Evolutionary conservation across 2,329 filamentous ascomycete species (phyloP).

Genomic region (Ascochyta clinopodiicola): DNA sequence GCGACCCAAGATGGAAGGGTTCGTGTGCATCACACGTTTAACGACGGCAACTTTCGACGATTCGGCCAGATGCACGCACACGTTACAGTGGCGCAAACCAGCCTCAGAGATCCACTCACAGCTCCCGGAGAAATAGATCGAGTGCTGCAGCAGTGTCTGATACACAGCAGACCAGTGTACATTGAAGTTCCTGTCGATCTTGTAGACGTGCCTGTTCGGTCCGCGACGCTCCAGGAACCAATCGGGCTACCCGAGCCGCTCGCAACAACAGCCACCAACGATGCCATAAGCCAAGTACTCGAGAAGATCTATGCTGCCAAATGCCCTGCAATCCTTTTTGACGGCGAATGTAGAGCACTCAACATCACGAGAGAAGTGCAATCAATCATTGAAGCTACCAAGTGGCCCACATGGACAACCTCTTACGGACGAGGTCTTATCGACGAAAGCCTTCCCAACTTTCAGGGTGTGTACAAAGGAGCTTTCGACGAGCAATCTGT

Average conservation of each 20-base stretch:
- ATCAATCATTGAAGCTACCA: constrained; percentile 52
- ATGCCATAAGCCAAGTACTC: constrained; percentile 47
- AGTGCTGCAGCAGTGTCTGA: constrained; percentile 57
- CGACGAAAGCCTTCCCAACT: constrained; percentile 56
- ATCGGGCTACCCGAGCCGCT: constrained; percentile 1
- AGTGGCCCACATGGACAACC: constrained; percentile 57
- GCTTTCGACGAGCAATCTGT: constrained; percentile 46
- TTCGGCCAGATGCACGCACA: constrained; percentile 59
- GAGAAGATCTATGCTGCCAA: constrained; percentile 54
- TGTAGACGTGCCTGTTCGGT: constrained; percentile 49
- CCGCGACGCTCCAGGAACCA: constrained; percentile 36
- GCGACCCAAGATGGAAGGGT: constrained; percentile 52
- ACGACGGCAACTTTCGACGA: constrained; percentile 61
- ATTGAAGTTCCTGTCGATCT: constrained; percentile 64
- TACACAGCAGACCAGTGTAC: constrained; percentile 63
- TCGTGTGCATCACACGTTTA: constrained; percentile 71
- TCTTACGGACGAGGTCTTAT: constrained; percentile 60
- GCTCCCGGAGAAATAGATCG: constrained; percentile 60
- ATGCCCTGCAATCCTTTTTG: constrained; percentile 60
- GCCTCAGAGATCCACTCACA: constrained; percentile 54
- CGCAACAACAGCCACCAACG: constrained; percentile 32
- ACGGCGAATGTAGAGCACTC: constrained; percentile 56
- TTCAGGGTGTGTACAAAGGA: constrained; percentile 59
- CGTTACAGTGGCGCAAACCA: constrained; percentile 60
- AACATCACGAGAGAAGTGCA: constrained; percentile 54